Percentiles rank a stretch among this genome's conserved stretches.
Conservation (phyloP, 306 rosid genomes). For the Trifolium fragiferum region DNA sequence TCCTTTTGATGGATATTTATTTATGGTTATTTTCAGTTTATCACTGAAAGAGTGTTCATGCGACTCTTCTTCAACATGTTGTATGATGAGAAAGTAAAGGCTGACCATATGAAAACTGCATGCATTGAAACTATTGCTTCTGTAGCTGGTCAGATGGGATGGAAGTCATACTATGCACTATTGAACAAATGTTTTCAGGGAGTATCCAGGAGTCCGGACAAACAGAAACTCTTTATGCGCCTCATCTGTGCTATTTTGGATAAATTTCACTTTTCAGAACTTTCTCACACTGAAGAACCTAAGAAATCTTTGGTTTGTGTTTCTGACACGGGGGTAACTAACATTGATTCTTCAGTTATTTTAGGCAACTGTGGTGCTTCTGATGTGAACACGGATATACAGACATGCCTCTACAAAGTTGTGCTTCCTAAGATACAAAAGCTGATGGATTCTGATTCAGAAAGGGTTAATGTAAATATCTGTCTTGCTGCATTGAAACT, state of each 20-base stretch:
- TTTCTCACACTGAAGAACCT: slow-evolving; percentile 39
- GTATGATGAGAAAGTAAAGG: slow-evolving; percentile 66
- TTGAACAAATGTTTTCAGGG: slow-evolving; percentile 76
- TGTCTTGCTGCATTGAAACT: slow-evolving; percentile 83
- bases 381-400: slow-evolving; percentile 57
- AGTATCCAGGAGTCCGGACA: slow-evolving; percentile 57
- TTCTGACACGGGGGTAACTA: slow-evolving; percentile 46
- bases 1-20: slow-evolving; percentile 36
- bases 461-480: slow-evolving; percentile 72
- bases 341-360: slow-evolving; percentile 38
- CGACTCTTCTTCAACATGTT: slow-evolving; percentile 85
- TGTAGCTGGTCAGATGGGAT: slow-evolving; percentile 76
- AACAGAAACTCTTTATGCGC: slow-evolving; percentile 70
- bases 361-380: too few relatives aligned
- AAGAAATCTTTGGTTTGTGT: slow-evolving; percentile 42
- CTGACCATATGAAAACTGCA: slow-evolving; percentile 74
- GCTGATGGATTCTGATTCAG: slow-evolving; percentile 75
- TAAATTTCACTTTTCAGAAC: slow-evolving; percentile 76
- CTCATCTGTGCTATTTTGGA: slow-evolving; percentile 83
- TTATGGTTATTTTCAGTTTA: slow-evolving; percentile 55
- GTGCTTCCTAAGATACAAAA: slow-evolving; percentile 84
- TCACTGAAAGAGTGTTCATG: slow-evolving; percentile 69
- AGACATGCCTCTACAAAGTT: slow-evolving; percentile 62
- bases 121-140: slow-evolving; percentile 89
- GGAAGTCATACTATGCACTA: slow-evolving; percentile 81